Conservation (phyloP, 306 rosid genomes). For the Arachis stenosperma region DNA sequence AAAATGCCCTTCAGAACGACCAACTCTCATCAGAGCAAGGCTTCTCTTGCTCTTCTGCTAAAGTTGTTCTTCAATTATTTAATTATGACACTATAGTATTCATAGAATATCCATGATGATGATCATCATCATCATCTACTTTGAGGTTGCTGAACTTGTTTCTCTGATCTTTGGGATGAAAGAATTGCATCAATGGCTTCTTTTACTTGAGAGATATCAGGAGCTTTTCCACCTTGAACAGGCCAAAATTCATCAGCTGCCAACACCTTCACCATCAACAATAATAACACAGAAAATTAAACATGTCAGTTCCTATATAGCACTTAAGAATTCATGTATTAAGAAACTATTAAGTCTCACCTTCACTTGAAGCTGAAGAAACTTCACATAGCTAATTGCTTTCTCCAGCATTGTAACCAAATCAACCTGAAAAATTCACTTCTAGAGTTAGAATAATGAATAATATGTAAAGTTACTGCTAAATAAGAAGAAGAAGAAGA, state of each 20-base stretch:
- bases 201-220: conserved; percentile 82
- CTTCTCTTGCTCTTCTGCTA: conserved; percentile 34
- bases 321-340: neutral
- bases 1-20: conserved; percentile 37
- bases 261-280: conserved; percentile 58
- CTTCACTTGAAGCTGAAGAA: conserved; percentile 93
- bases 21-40: conserved; percentile 39
- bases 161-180: conserved; percentile 57
- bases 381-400: conserved; percentile 83
- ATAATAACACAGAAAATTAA: neutral
- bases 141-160: conserved; percentile 58
- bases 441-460: neutral
- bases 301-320: conserved; percentile 1
- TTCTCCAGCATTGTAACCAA: conserved; percentile 93
- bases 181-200: conserved; percentile 84
- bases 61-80: conserved; percentile 30
- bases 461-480: neutral
- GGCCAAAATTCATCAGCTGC: conserved; percentile 93
- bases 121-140: conserved; percentile 16
- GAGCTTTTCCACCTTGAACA: conserved; percentile 75
- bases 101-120: neutral
- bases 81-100: neutral
- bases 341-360: conserved; percentile 43
- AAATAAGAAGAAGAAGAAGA: neutral
- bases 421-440: conserved; percentile 66